Evolutionary conservation across 352 stramenopile species (phyloP), one percentile per base, ranked within the genome.

Genomic region (Pythium myriotylum): DNA sequence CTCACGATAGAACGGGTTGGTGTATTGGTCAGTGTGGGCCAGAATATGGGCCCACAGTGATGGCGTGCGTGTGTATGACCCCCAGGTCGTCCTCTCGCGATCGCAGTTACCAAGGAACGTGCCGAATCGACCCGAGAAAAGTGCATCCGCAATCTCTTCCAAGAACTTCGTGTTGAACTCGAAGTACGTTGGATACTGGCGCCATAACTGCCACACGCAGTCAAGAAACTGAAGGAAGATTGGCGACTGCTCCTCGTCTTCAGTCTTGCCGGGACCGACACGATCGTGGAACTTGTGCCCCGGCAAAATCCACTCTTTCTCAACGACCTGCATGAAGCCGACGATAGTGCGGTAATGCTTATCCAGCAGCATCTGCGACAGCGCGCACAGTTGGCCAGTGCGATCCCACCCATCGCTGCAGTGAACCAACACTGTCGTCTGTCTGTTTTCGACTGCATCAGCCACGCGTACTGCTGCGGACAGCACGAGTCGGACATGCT

Each of bases 351-450:
- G 79, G 60, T 96, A 97, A 62, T 94, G 85, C 7, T 69, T 66
- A 63, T 98, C 90, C 1, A 97, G 66, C n/a, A 97, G 60, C 12
- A 98, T 68, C 67, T 97, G 83, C 22, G 90, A 80, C 2, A 97
- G 73, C 0, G 73, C 80, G 62, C 85, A 94, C 2, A 98, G 63
- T 54, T 94, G 86, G 8, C 75, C 79, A 13, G 92, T 98, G 17
- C 92, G 86, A 56, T 98, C 92, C 92, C 92, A 98, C 3, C 92
- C 92, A 45, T 98, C 90, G 49, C 82, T 95, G 65, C 92, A 97
- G 59, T 97, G 91, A 26, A 97, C 89, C 3, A 98, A 68, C 26
- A 95, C 89, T 0, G 79, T 92, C 13, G 77, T 89, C 24, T 73
- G 76, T 57, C 84, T 74, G 43, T 80, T 79, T n/a, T 88, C 82